phyloP scores from a whole-genome alignment of 495 filamentous ascomycete species.

The Penicillium maclennaniae region DNA sequence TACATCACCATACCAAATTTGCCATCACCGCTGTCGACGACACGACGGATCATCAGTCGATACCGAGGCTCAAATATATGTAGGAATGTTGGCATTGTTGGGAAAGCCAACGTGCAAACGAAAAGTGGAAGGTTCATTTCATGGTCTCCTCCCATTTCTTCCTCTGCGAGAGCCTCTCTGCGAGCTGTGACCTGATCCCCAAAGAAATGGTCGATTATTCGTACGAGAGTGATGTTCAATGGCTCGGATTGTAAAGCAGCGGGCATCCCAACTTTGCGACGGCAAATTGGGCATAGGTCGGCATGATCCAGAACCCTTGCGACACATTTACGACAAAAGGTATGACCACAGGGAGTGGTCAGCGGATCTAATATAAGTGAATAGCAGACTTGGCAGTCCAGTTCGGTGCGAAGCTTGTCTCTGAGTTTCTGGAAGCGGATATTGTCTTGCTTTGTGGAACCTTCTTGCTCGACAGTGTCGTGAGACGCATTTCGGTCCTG shows the following conservation, averaged over 20 bases:
- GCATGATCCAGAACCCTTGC: slow-evolving; percentile 71
- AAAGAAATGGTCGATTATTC: slow-evolving; percentile 60
- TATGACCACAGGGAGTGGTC: slow-evolving; percentile 84
- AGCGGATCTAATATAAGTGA: slow-evolving; percentile 71
- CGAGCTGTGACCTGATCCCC: slow-evolving; percentile 60
- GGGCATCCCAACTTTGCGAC: slow-evolving; percentile 60
- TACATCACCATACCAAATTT: slow-evolving; percentile 84
- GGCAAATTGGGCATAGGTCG: slow-evolving; percentile 73
- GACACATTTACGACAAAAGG: slow-evolving; percentile 78
- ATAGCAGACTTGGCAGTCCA: slow-evolving; percentile 89
- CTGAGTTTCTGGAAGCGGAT: slow-evolving; percentile 53
- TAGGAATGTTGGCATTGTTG: slow-evolving; percentile 76
- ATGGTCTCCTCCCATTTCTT: slow-evolving; percentile 42
- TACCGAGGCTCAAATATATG: slow-evolving; percentile 92
- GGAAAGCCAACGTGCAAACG: slow-evolving; percentile 76
- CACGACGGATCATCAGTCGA: slow-evolving; percentile 79
- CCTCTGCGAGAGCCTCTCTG: slow-evolving; percentile 48
- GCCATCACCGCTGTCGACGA: slow-evolving; percentile 60
- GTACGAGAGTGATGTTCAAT: slow-evolving; percentile 58
- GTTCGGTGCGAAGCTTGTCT: slow-evolving; percentile 58
- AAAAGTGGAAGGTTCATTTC: slow-evolving; percentile 70
- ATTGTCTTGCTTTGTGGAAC: slow-evolving; percentile 47
- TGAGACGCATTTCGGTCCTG: slow-evolving; percentile 30
- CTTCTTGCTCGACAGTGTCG: slow-evolving; percentile 33
- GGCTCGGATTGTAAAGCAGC: slow-evolving; percentile 50